Percentiles rank a stretch among this genome's conserved stretches.
These are phyloP conservation scores for Leucocoprinus birnbaumii DNA, from an alignment of 768 basidiomycete species.

Conservation along the genomic window DNA sequence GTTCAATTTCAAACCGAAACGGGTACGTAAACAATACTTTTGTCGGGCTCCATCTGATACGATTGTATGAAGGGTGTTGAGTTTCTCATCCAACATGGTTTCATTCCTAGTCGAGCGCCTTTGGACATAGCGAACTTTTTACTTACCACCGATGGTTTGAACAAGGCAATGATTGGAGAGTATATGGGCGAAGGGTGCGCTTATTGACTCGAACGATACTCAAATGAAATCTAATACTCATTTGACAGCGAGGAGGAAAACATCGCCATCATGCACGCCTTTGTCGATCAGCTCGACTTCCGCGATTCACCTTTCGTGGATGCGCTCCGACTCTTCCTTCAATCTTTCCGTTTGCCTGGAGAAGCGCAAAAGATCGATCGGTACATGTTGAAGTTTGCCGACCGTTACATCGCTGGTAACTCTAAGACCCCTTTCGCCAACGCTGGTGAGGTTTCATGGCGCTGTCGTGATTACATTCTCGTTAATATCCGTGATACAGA, in stretches of 20 bases:
- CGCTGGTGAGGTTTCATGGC: constrained; percentile 60
- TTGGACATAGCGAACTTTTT: constrained; percentile 84
- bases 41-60: not conserved
- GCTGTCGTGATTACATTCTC: not conserved
- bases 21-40: constrained; percentile 43
- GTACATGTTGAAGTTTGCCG: constrained; percentile 98
- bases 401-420: constrained; percentile 92
- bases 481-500: constrained; percentile 40
- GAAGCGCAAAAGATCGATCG: constrained; percentile 99
- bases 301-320: constrained; percentile 79
- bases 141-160: constrained; percentile 85
- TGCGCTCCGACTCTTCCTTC: constrained; percentile 86
- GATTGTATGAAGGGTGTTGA: constrained; percentile 70
- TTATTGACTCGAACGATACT: not conserved
- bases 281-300: constrained; percentile 92
- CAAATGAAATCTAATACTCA: constrained; percentile 6
- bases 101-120: constrained; percentile 72
- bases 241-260: constrained; percentile 76
- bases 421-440: constrained; percentile 85
- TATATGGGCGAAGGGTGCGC: constrained; percentile 95
- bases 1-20: constrained; percentile 99
- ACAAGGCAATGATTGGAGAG: constrained; percentile 95
- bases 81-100: constrained; percentile 85
- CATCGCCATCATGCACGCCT: constrained; percentile 94
- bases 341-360: constrained; percentile 95